Conservation (phyloP, 202 grass and related monocot genomes). For the Eragrostis tef region DNA sequence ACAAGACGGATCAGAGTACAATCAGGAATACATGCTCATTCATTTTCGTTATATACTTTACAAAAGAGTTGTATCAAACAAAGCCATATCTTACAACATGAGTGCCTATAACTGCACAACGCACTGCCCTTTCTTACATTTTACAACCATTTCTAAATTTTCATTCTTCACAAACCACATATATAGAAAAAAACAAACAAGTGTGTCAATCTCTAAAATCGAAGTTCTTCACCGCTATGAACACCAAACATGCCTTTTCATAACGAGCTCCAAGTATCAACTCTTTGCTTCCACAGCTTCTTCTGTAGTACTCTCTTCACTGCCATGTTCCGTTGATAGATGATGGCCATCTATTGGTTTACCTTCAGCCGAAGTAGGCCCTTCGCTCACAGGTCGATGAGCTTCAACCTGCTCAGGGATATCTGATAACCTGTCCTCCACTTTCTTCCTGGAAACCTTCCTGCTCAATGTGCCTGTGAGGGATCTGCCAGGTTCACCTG, state of each 20-base stretch:
- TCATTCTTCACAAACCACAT: conserved; percentile 17
- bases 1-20: conserved; percentile 12
- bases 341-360: conserved; percentile 45
- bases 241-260: conserved; percentile 24
- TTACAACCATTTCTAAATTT: conserved; percentile 39
- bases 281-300: conserved; percentile 24
- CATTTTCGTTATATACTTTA: conserved; percentile 17
- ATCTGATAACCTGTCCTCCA: conserved; percentile 52
- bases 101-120: conserved; percentile 20
- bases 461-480: conserved; percentile 67
- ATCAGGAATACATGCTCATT: conserved; percentile 2
- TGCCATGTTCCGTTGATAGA: conserved; percentile 33
- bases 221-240: conserved; percentile 34
- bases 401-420: conserved; percentile 40
- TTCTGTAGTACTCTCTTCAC: conserved; percentile 16
- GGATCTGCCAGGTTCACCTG: conserved; percentile 55
- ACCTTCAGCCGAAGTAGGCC: conserved; percentile 43
- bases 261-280: conserved; percentile 18
- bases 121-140: conserved; percentile 13
- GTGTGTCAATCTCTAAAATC: neutral
- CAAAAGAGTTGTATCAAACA: neutral
- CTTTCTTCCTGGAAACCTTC: conserved; percentile 58
- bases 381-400: conserved; percentile 40
- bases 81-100: conserved; percentile 38
- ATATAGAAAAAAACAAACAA: neutral